Evolutionary conservation across 2,329 filamentous ascomycete species (phyloP), one percentile per base, ranked within the genome.

Genomic region (Colletotrichum shisoi): DNA sequence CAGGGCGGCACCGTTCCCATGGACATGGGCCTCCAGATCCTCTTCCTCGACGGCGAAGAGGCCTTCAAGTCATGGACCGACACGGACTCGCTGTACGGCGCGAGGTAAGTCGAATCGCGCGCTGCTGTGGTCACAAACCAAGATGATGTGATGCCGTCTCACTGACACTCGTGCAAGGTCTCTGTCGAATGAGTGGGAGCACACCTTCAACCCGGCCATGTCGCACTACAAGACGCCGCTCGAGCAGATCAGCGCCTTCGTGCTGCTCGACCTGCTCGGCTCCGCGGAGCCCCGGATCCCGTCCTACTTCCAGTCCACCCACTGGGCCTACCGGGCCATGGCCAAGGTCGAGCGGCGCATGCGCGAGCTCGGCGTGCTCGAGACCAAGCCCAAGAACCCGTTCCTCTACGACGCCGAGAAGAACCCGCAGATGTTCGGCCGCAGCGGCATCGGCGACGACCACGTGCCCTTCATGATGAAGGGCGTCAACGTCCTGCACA

Each of bases 11-110:
- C 77, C 1, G 78, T 91, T 17, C 87, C 89, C 31, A 89, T 88
- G 75, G 86, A 91, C 70, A 87, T 87, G 77, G 92, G 92, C 3
- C 82, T 96, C 60, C 93, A 96, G 79, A 88, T 96, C 5, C 73
- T 96, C 37, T 82, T 96, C 63, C 77, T 96, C 13, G 93, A 96
- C 73, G 92, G 93, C 0, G 92, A 94, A 77, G 92, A 95, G 75
- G 91, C 92, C 1, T 95, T 94, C 75, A 76, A 85, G 19, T 75
- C 75, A 1, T 96, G 92, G 92, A 89, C 88, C 1, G 84, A 84
- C 40, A 85, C 82, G 0, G 92, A 96, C 76, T 92, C 88, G 5
- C 78, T 94, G 5, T 96, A 96, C 72, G 92, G 92, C 0, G 84
- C 92, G 11, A 85, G 90, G 86, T 88, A 78, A 68, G 80, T 62